These are phyloP conservation scores for Exobasidium cylindrosporum DNA, from an alignment of 1,284 basidiomycete genomes.

Conservation along the genomic window DNA sequence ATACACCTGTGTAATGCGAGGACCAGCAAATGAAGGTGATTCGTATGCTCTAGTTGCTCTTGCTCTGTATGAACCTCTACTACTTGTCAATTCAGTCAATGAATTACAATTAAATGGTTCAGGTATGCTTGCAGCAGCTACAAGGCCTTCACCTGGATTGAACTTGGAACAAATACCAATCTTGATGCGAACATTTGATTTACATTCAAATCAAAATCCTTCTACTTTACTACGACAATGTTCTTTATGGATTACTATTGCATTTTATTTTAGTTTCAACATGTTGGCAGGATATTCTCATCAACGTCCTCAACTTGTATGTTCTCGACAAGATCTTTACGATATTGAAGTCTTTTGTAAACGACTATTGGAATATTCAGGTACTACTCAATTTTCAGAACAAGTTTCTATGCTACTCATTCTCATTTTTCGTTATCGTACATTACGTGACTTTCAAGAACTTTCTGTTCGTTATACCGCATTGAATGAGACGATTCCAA, in stretches of 20 bases:
- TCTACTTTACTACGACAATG: background rate
- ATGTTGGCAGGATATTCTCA: conserved; percentile 1
- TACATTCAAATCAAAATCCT: background rate
- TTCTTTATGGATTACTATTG: background rate
- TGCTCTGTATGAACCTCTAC: conserved; percentile 6
- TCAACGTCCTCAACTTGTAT: background rate
- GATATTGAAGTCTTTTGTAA: background rate
- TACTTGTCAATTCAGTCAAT: background rate
- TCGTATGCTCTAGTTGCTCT: background rate
- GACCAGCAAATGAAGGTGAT: background rate
- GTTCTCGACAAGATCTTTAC: background rate
- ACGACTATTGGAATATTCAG: background rate
- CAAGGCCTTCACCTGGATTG: background rate
- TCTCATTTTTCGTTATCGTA: conserved; percentile 3
- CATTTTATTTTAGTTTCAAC: background rate
- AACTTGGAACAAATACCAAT: background rate
- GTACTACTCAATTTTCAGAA: background rate
- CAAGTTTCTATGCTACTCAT: background rate
- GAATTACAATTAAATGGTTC: background rate
- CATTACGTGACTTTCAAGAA: background rate
- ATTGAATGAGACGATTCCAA: background rate
- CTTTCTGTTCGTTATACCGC: background rate
- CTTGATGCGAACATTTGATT: background rate
- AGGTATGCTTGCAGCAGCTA: background rate
- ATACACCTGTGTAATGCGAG: background rate